phyloP scores from a whole-genome alignment of 306 rosid species.

The Pachyrhizus erosus region DNA sequence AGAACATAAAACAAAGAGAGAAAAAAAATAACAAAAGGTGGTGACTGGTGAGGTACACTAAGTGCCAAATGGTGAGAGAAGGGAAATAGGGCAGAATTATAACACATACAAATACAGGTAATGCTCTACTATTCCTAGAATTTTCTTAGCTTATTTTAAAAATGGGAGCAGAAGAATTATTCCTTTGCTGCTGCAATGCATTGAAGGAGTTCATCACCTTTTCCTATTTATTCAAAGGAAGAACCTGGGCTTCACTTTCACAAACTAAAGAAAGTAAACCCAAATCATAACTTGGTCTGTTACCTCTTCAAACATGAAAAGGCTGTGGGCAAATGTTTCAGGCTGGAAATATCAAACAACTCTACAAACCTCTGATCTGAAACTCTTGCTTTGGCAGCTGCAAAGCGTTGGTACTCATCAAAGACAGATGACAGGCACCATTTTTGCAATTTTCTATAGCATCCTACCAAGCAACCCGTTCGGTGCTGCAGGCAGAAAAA shows the following conservation, averaged over 20 bases:
- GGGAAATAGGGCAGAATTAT: neutral
- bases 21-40: neutral
- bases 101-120: slow-evolving; percentile 25
- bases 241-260: slow-evolving; percentile 51
- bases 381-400: slow-evolving; percentile 96
- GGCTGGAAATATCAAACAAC: slow-evolving; percentile 83
- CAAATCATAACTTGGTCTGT: slow-evolving; percentile 40
- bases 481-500: slow-evolving; percentile 73
- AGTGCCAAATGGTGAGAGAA: slow-evolving; percentile 12
- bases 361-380: slow-evolving; percentile 98
- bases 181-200: slow-evolving; percentile 60
- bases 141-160: slow-evolving; percentile 42
- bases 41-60: slow-evolving; percentile 5
- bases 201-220: slow-evolving; percentile 68
- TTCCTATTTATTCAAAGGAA: slow-evolving; percentile 51
- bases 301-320: slow-evolving; percentile 74
- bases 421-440: slow-evolving; percentile 96
- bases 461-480: slow-evolving; percentile 98
- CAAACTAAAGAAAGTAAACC: slow-evolving; percentile 47
- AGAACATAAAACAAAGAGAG: slow-evolving; percentile 7
- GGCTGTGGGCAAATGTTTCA: slow-evolving; percentile 73
- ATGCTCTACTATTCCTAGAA: slow-evolving; percentile 18
- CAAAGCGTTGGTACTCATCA: slow-evolving; percentile 92
- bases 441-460: slow-evolving; percentile 87
- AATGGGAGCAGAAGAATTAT: slow-evolving; percentile 46